Evolutionary conservation across 306 rosid genomes (phyloP).

Genomic region (Coriaria nepalensis): DNA sequence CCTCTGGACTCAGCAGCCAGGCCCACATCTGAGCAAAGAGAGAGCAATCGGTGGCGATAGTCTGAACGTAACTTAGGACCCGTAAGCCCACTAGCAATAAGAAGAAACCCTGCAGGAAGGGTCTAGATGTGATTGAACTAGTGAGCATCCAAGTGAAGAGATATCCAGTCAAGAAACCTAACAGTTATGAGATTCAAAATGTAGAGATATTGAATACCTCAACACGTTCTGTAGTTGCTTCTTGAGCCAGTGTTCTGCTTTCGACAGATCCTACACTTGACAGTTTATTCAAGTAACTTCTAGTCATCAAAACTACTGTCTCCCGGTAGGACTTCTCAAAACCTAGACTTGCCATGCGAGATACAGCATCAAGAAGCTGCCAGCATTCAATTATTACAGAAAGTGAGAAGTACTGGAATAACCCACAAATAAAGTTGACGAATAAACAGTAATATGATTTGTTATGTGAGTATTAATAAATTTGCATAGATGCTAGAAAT

Average conservation of each 20-base stretch:
- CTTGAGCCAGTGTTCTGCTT: slow-evolving; percentile 75
- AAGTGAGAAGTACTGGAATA: slow-evolving; percentile 10
- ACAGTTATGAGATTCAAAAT: slow-evolving; percentile 15
- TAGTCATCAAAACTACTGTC: slow-evolving; percentile 89
- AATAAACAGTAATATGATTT: background rate
- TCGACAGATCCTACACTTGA: slow-evolving; percentile 84
- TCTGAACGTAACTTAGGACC: slow-evolving; percentile 63
- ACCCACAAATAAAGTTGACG: slow-evolving; percentile 2
- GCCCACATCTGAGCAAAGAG: slow-evolving; percentile 94
- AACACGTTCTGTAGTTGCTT: slow-evolving; percentile 87
- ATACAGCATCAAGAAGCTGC: slow-evolving; percentile 94
- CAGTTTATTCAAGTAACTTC: slow-evolving; percentile 88
- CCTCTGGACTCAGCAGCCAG: slow-evolving; percentile 98
- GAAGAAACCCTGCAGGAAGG: slow-evolving; percentile 95
- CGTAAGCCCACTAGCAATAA: slow-evolving; percentile 67
- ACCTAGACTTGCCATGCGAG: slow-evolving; percentile 96
- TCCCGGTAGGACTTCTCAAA: slow-evolving; percentile 98
- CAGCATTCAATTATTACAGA: slow-evolving; percentile 14
- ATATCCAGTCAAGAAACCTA: slow-evolving; percentile 26
- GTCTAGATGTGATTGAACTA: slow-evolving; percentile 86
- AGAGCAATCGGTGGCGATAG: slow-evolving; percentile 81
- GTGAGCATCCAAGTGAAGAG: slow-evolving; percentile 61
- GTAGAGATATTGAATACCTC: slow-evolving; percentile 50
- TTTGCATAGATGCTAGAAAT: slow-evolving; percentile 5
- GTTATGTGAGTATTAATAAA: background rate